Base-by-base conservation (phyloP, 1,284 basidiomycete species). In the Amylostereum areolatum region DNA sequence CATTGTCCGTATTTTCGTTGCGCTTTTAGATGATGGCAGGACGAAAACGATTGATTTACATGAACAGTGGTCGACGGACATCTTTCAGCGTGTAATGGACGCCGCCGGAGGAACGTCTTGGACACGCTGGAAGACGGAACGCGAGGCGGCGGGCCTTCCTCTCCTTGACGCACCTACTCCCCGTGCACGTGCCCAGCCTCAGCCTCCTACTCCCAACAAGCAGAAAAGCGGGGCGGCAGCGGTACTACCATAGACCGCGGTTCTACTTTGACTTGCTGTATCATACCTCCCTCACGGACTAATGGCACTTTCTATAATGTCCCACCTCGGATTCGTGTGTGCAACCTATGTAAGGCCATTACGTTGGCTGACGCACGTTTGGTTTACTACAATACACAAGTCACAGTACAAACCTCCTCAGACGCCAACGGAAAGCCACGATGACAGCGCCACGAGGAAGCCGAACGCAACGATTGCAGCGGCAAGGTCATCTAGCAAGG, bases 11-110 rank as follows among this genome's bases (percentile, higher is more conserved):
- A 40, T 39, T 31, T 27, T 10, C 31, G 9, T 30, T 41, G 7
- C n/a, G 30, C 7, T 4, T 47, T 24, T 42, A 87, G 85, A 68
- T 36, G 68, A 84, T 55, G 84, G 83, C n/a, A 60, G 63, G 28
- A 66, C 66, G 27, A 59, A 69, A 48, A 75, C 61, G 2, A 58
- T 89, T 27, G 66, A 78, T 57, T 69, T 88, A 62, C 66, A 78
- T n/a, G 65, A 74, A 30, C 87, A 86, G 64, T 79, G 76, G 76
- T 88, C 85, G 4, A 76, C 78, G 0, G 64, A 72, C 7, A 88
- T 89, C 33, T 65, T 82, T 39, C 71, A 76, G 53, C 81, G 87
- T 53, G 70, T 89, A 31, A 83, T 89, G 81, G 77, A 84, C 36
- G 52, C 72, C 2, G 79, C 78, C 3, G 85, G 83, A 0, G 78